Percentiles rank a stretch among this genome's conserved stretches.
Evolutionary conservation across 495 filamentous ascomycete genomes (phyloP).

Genomic region (Tuber indicum): DNA sequence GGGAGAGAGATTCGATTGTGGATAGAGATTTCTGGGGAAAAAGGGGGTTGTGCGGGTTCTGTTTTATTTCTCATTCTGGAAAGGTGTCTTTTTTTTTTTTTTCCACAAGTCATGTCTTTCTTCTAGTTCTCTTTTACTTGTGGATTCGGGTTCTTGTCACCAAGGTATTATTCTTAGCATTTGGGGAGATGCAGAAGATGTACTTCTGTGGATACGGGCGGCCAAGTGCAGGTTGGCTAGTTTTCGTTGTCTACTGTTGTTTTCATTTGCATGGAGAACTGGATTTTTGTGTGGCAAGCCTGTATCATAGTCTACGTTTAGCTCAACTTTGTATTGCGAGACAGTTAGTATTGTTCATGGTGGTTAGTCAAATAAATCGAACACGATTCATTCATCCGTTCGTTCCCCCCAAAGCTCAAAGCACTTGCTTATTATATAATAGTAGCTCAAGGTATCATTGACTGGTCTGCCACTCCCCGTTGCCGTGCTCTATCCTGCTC

Average conservation of each 20-base stretch:
- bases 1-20: neutral
- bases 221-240: conserved; percentile 34
- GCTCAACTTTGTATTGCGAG: neutral
- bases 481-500: too few relatives aligned
- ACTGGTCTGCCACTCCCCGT: too few relatives aligned
- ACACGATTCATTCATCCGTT: neutral
- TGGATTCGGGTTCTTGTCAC: conserved; percentile 4
- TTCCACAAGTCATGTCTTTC: conserved; percentile 25
- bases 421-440: too few relatives aligned
- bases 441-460: neutral
- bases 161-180: neutral
- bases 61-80: conserved; percentile 25
- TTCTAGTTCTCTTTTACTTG: conserved; percentile 13
- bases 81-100: conserved; percentile 25
- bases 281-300: neutral
- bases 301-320: neutral
- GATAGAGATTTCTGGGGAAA: conserved; percentile 11
- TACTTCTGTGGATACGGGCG: conserved; percentile 14
- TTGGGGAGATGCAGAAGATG: conserved; percentile 9
- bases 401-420: neutral
- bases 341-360: neutral
- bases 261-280: conserved; percentile 12
- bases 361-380: neutral
- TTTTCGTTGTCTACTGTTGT: conserved; percentile 33
- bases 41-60: conserved; percentile 14